Conservation (phyloP, 495 filamentous ascomycete genomes). For the Opeltia flavorubescens region DNA sequence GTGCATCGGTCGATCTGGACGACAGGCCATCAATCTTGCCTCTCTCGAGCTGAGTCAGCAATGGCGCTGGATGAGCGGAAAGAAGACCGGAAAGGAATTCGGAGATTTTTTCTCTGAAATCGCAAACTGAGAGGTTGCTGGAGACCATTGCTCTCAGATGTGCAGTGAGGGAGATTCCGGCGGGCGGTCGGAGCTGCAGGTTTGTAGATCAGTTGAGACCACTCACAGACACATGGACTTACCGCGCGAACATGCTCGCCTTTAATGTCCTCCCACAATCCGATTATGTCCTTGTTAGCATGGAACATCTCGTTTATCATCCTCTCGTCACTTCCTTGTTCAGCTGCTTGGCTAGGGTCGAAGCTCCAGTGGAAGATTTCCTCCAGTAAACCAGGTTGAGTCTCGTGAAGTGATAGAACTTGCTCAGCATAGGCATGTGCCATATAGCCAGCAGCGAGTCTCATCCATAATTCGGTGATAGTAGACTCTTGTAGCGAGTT, state of each 20-base stretch:
- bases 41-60: conserved; percentile 32
- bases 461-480: conserved; percentile 24
- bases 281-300: conserved; percentile 8
- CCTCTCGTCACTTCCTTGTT: conserved; percentile 13
- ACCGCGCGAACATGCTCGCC: conserved; percentile 12
- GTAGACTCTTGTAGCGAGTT: conserved; percentile 4
- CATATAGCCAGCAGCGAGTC: conserved; percentile 33
- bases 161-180: neutral
- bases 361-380: conserved; percentile 23
- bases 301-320: conserved; percentile 17
- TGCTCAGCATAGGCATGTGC: conserved; percentile 37
- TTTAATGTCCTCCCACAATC: conserved; percentile 9
- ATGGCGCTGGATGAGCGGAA: conserved; percentile 22
- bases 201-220: neutral
- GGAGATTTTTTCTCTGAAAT: conserved; percentile 18
- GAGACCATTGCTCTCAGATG: conserved; percentile 6
- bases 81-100: conserved; percentile 25
- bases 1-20: conserved; percentile 20
- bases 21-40: conserved; percentile 25
- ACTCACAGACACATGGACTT: conserved; percentile 1
- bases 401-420: conserved; percentile 21
- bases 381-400: conserved; percentile 13
- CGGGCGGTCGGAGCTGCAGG: conserved; percentile 11
- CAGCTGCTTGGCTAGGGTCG: conserved; percentile 8
- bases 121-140: conserved; percentile 2